A percentile compares a stretch with the other conserved stretches of the same genome.
Evolutionary conservation across 192 early-diverging fungal species (phyloP).

Genomic region (Phycomyces nitens): DNA sequence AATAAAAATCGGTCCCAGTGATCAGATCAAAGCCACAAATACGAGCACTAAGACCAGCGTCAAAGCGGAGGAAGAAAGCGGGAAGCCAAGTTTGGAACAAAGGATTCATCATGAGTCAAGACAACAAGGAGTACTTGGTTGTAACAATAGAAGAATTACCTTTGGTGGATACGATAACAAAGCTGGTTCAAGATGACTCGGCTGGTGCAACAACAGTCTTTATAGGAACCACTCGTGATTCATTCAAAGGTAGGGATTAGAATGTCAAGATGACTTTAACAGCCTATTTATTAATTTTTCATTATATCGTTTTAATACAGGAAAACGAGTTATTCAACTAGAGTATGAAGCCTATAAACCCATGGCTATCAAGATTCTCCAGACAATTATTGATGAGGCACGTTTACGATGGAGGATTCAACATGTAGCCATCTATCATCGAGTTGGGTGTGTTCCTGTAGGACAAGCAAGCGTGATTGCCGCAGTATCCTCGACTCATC

Average conservation of each 20-base stretch:
- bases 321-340: constrained; percentile 66
- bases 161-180: constrained; percentile 54
- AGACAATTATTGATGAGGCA: constrained; percentile 57
- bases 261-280: too few species aligned
- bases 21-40: too few species aligned
- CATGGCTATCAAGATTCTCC: constrained; percentile 79
- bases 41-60: too few species aligned
- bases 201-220: constrained; percentile 91
- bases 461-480: constrained; percentile 82
- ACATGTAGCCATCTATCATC: constrained; percentile 75
- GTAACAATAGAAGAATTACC: background rate
- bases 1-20: too few species aligned
- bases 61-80: too few species aligned
- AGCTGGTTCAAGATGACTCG: constrained; percentile 59
- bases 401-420: constrained; percentile 62
- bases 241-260: constrained; percentile 63
- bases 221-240: constrained; percentile 82
- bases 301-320: constrained; percentile 20
- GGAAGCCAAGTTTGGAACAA: too few species aligned
- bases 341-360: constrained; percentile 85
- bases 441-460: constrained; percentile 73
- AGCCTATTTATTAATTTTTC: too few species aligned
- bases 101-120: too few species aligned
- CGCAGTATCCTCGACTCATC: constrained; percentile 74
- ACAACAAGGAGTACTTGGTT: too few species aligned